phyloP scores from a whole-genome alignment of 202 grass and related monocot genomes.

The Carex sylvatica region DNA sequence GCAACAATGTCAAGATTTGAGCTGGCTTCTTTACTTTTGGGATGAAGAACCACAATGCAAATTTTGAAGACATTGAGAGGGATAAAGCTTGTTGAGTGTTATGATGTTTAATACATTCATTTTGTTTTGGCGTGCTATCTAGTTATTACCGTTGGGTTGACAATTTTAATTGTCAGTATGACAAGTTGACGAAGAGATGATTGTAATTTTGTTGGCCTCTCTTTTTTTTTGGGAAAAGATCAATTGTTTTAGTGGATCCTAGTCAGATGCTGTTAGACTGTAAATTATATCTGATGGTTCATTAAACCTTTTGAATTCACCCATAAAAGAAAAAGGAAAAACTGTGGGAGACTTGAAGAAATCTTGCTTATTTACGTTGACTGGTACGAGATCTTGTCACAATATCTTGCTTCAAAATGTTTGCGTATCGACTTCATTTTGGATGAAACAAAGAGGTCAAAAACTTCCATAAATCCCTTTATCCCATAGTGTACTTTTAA shows the following conservation, averaged over 20 bases:
- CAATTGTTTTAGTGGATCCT: background rate
- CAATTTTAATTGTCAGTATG: background rate
- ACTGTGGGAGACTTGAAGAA: background rate
- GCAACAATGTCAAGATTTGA: background rate
- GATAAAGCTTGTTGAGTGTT: background rate
- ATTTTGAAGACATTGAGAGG: background rate
- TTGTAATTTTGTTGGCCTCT: background rate
- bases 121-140: background rate
- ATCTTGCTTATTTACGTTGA: background rate
- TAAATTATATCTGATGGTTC: background rate
- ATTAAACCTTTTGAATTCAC: background rate
- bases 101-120: background rate
- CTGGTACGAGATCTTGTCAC: background rate
- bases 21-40: background rate
- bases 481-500: too few species aligned
- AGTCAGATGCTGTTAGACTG: background rate
- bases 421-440: too few species aligned
- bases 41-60: background rate
- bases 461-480: too few species aligned
- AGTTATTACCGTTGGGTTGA: background rate
- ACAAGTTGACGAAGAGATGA: background rate
- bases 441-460: too few species aligned
- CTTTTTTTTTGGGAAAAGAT: background rate
- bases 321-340: too few species aligned
- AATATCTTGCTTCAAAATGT: background rate